Percentiles rank a stretch among this genome's conserved stretches.
These are phyloP conservation scores for Hortiboletus campestris DNA, from an alignment of 768 basidiomycete species.

Conservation along the genomic window DNA sequence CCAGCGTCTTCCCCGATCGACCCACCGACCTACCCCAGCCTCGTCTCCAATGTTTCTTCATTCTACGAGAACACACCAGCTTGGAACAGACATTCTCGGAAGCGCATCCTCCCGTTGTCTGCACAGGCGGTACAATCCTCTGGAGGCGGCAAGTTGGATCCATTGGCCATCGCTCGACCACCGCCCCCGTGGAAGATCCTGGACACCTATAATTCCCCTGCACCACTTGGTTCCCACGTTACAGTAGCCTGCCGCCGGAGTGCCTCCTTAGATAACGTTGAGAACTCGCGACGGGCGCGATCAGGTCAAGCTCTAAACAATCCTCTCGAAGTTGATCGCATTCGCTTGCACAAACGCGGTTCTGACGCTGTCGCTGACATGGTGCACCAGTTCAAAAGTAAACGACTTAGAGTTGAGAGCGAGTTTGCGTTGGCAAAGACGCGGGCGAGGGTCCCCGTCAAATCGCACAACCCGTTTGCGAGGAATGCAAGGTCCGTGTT, in stretches of 20 bases:
- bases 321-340: constrained; percentile 19
- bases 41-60: constrained; percentile 10
- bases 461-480: constrained; percentile 24
- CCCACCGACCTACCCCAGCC: not conserved
- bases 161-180: constrained; percentile 26
- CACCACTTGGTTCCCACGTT: not conserved
- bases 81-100: not conserved
- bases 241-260: not conserved
- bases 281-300: not conserved
- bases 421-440: constrained; percentile 18
- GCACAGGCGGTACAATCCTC: constrained; percentile 19
- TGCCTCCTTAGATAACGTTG: not conserved
- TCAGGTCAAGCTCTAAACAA: constrained; percentile 4
- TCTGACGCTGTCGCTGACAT: constrained; percentile 20
- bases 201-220: not conserved
- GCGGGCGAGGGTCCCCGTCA: not conserved
- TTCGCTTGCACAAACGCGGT: constrained; percentile 27
- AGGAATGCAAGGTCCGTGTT: constrained; percentile 19
- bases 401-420: constrained; percentile 22
- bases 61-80: constrained; percentile 17
- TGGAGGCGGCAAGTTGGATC: constrained; percentile 13
- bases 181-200: constrained; percentile 28
- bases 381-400: constrained; percentile 19
- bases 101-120: constrained; percentile 16
- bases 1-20: not conserved